Conservation (phyloP, 139 green algal genomes). For the Asterochloris sp. region DNA sequence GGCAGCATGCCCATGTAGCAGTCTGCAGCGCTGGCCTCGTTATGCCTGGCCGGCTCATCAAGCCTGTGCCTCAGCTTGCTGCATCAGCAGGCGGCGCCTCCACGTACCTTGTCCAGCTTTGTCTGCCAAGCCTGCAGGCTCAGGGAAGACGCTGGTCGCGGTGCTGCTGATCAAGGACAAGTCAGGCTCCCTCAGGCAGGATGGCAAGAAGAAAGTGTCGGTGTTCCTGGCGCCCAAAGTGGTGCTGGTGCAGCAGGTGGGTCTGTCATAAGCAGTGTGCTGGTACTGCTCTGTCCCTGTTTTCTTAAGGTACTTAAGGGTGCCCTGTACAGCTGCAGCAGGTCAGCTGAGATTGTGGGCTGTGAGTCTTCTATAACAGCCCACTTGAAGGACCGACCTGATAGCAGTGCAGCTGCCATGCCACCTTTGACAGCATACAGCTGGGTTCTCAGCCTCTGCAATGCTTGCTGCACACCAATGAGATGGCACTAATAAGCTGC, state of each 20-base stretch:
- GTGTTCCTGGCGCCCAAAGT: constrained; percentile 39
- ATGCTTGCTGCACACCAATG: too few species aligned
- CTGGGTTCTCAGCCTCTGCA: too few species aligned
- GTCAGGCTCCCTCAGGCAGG: constrained; percentile 1
- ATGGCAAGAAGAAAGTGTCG: constrained; percentile 18
- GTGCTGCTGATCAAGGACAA: constrained; percentile 56
- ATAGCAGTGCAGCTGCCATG: too few species aligned
- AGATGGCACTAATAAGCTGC: too few species aligned
- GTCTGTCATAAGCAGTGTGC: not conserved
- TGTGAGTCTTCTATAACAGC: too few species aligned
- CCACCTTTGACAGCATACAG: too few species aligned
- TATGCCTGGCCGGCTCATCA: not conserved
- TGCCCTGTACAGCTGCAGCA: too few species aligned
- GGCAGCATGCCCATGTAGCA: not conserved
- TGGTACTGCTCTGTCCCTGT: too few species aligned
- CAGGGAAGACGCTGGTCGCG: constrained; percentile 54
- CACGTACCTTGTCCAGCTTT: not conserved
- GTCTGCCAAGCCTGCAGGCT: constrained; percentile 14
- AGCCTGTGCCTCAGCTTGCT: not conserved
- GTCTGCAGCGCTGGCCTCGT: not conserved
- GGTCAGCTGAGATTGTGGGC: too few species aligned
- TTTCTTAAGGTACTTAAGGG: too few species aligned
- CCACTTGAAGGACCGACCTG: too few species aligned
- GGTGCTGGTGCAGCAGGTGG: constrained; percentile 46
- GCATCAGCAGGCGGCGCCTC: not conserved